Percentiles rank a stretch among this genome's conserved stretches.
These are phyloP conservation scores for Scleroderma citrinum DNA, from an alignment of 768 basidiomycete species.

Conservation along the genomic window DNA sequence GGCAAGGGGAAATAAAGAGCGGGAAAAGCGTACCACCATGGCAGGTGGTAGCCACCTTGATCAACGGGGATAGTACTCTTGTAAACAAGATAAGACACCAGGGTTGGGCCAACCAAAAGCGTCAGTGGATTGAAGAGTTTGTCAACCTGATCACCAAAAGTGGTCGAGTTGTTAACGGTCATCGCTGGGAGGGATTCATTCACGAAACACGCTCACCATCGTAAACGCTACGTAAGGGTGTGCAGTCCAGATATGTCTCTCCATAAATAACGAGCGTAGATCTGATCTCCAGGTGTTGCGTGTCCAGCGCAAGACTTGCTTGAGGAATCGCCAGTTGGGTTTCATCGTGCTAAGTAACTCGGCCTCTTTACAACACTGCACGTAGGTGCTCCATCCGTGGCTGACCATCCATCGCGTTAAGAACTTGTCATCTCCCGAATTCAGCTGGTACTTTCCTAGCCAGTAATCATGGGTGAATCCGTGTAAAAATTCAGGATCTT, in stretches of 20 bases:
- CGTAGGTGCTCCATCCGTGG: constrained; percentile 94
- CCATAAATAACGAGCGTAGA: constrained; percentile 82
- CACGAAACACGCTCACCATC: constrained; percentile 49
- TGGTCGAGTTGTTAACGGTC: neutral
- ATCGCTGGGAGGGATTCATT: neutral
- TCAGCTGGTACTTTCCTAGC: constrained; percentile 91
- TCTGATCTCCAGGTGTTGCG: constrained; percentile 93
- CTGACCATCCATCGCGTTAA: constrained; percentile 95
- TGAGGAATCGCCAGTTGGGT: constrained; percentile 92
- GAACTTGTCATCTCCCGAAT: constrained; percentile 93
- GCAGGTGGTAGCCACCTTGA: constrained; percentile 73
- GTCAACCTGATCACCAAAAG: constrained; percentile 50
- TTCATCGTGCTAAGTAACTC: constrained; percentile 93
- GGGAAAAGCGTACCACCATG: constrained; percentile 60
- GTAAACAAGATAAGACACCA: constrained; percentile 71
- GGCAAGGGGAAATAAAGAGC: neutral
- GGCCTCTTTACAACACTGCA: constrained; percentile 79
- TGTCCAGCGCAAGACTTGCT: constrained; percentile 91
- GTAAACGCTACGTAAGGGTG: constrained; percentile 76
- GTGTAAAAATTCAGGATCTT: constrained; percentile 89
- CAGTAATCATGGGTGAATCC: constrained; percentile 94
- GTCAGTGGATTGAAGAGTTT: constrained; percentile 86
- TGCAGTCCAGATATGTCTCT: constrained; percentile 79
- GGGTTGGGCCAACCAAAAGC: constrained; percentile 73
- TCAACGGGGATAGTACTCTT: constrained; percentile 67